These are phyloP conservation scores for Boechera divaricarpa DNA, from an alignment of 345 rosid species.

Conservation along the genomic window DNA sequence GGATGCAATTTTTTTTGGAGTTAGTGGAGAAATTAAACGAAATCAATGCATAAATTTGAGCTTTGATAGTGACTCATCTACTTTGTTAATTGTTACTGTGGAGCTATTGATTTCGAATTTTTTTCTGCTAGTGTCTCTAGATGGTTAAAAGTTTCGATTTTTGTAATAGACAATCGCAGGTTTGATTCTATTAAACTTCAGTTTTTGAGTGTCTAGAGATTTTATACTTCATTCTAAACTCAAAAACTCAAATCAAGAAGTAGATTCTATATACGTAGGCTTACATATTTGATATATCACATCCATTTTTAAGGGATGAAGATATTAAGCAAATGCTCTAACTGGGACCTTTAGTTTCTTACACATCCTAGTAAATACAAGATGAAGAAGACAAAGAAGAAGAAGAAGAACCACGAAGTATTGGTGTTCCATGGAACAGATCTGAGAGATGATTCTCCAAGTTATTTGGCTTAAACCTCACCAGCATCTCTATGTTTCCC, in stretches of 20 bases:
- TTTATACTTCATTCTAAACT: too few relatives aligned
- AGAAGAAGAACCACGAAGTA: slow-evolving; percentile 42
- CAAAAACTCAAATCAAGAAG: too few relatives aligned
- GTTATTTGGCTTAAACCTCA: slow-evolving; percentile 60
- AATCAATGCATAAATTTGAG: not conserved
- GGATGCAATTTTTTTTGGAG: not conserved
- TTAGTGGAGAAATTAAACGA: not conserved
- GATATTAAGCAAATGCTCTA: not conserved
- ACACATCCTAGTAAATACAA: slow-evolving; percentile 42
- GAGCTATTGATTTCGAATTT: not conserved
- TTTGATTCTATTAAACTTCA: not conserved
- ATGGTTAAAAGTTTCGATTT: not conserved
- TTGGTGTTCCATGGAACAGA: slow-evolving; percentile 57
- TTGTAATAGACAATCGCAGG: not conserved
- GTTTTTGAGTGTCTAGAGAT: not conserved
- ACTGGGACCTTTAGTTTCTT: not conserved
- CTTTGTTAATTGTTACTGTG: not conserved
- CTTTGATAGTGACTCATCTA: not conserved
- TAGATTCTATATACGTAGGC: not conserved
- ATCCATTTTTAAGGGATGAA: not conserved
- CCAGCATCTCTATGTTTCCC: slow-evolving; percentile 46
- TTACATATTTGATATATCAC: not conserved
- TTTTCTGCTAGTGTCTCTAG: too few relatives aligned
- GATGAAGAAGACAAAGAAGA: slow-evolving; percentile 41
- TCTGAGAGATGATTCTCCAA: slow-evolving; percentile 66